Base-by-base conservation (phyloP, 768 basidiomycete species). In the Bullera alba region DNA sequence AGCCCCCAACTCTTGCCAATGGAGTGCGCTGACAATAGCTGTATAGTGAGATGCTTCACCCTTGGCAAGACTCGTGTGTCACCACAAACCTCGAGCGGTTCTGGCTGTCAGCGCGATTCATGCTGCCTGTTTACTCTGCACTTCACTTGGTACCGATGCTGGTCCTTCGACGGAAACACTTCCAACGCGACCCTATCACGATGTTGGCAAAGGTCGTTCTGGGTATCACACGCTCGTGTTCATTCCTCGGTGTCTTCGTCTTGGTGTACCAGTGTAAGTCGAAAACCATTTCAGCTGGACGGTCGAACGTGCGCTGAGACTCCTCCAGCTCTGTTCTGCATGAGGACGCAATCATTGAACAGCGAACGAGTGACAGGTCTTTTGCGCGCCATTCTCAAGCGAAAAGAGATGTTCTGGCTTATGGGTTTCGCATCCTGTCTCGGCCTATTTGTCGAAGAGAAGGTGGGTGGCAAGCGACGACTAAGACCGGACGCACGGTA, bases 101-200 rank as follows among this genome's bases (percentile, higher is more conserved):
- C 72, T 78, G 84, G 58, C 16, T 36, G 14, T 27, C 14, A 12
- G 19, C 63, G 63, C 61, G 70, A n/a, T 75, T 65, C 63, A 74
- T 74, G 57, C 56, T 71, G 2, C 71, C 77, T 42, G 75, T 77
- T 16, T 97, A 97, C 61, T 84, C 87, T 19, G 90, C 88, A 0
- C 73, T 97, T 27, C 93, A 96, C 70, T 79, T 95, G 52, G 80
- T 95, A 25, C 92, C 93, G 1, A 78, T 84, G 41, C 74, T 96
- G 10, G 75, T 95, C 4, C 88, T 97, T 72, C 86, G 87, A 60
- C 77, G 84, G 32, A 77, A 78, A 22, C 72, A 76, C 0, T 86
- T 93, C 67, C 62, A 78, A 42, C 76, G 79, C 36, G 80, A 83
- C 59, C 91, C 91, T 0, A 69, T 77, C 19, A 75, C 74, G 35